Evolutionary conservation across 371 early-diverging fungal species (phyloP).

Genomic region (Thermomucor indicae-seudaticae): DNA sequence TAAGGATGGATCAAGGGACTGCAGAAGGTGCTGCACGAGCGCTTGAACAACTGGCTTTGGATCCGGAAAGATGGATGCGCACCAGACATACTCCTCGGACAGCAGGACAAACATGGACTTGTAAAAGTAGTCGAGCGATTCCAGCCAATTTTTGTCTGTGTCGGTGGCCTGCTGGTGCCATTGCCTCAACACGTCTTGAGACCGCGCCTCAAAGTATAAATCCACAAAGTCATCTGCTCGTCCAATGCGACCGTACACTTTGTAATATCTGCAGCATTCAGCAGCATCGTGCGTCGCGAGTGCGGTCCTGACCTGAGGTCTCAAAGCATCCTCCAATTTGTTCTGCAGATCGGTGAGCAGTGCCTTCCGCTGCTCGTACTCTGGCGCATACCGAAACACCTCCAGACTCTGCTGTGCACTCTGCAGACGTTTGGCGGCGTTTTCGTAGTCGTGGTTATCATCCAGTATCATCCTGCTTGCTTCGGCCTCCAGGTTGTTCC

Average conservation of each 20-base stretch:
- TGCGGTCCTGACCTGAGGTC: slow-evolving; percentile 46
- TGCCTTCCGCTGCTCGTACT: slow-evolving; percentile 54
- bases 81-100: slow-evolving; percentile 62
- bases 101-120: slow-evolving; percentile 46
- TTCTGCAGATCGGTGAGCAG: slow-evolving; percentile 51
- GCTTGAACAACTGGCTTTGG: slow-evolving; percentile 45
- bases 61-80: slow-evolving; percentile 55
- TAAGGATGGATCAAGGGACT: slow-evolving; percentile 55
- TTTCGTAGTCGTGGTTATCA: slow-evolving; percentile 55
- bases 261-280: slow-evolving; percentile 45
- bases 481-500: slow-evolving; percentile 70
- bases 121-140: slow-evolving; percentile 38
- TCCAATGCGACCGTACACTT: slow-evolving; percentile 55
- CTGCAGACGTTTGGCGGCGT: slow-evolving; percentile 55
- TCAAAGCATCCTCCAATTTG: slow-evolving; percentile 51
- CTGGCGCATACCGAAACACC: slow-evolving; percentile 64
- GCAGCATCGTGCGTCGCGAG: slow-evolving; percentile 52
- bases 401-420: slow-evolving; percentile 65
- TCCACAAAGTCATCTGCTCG: slow-evolving; percentile 55
- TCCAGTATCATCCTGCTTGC: slow-evolving; percentile 60
- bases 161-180: slow-evolving; percentile 17
- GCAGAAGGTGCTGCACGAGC: slow-evolving; percentile 51
- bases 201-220: slow-evolving; percentile 49
- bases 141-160: slow-evolving; percentile 14
- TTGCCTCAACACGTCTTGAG: slow-evolving; percentile 5